These are phyloP conservation scores for Eurotiales sp. DNA, from an alignment of 2,329 filamentous ascomycete species.

Conservation along the genomic window DNA sequence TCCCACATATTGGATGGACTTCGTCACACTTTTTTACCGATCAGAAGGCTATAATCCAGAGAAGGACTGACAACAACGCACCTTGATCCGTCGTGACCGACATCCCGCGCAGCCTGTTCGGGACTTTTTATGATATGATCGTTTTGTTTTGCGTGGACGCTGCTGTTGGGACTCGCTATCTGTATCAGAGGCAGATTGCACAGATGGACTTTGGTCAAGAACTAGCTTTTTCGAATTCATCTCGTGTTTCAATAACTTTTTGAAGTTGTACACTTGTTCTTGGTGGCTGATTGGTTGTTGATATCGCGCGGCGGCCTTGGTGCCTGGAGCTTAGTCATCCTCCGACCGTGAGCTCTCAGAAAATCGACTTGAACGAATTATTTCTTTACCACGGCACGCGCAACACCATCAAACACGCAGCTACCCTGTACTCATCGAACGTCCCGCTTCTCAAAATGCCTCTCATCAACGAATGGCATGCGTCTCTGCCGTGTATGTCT, in stretches of 20 bases:
- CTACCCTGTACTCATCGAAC: neutral
- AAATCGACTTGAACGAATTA: too few relatives aligned
- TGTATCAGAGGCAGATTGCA: neutral
- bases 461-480: conserved; percentile 66
- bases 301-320: too few relatives aligned
- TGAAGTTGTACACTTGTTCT: too few relatives aligned
- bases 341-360: neutral
- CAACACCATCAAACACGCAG: neutral
- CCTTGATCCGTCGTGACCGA: conserved; percentile 19
- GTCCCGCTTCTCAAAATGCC: conserved; percentile 49
- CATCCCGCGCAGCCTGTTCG: conserved; percentile 17
- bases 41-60: neutral
- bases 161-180: neutral
- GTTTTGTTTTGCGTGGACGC: neutral
- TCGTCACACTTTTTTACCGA: conserved; percentile 15
- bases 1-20: conserved; percentile 15
- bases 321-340: neutral
- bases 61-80: conserved; percentile 5
- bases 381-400: too few relatives aligned
- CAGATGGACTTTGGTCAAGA: neutral
- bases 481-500: conserved; percentile 72
- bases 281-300: too few relatives aligned
- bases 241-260: too few relatives aligned
- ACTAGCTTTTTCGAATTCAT: neutral
- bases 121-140: conserved; percentile 13